Base-by-base conservation (phyloP, 1,284 basidiomycete species). In the Tilletia caries region DNA sequence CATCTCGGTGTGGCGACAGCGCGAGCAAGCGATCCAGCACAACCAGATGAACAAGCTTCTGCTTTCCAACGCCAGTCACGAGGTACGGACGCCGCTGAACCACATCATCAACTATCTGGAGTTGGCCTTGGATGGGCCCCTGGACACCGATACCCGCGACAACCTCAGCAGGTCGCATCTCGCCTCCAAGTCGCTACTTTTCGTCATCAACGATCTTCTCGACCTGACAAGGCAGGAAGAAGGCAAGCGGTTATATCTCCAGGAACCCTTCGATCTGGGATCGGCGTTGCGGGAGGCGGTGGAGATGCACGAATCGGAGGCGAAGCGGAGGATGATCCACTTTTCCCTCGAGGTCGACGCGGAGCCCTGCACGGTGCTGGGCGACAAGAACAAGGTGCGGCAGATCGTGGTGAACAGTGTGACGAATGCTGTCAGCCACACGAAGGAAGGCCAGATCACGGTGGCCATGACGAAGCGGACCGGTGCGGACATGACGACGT, bases 1-100 rank as follows among this genome's bases (percentile, higher is more conserved):
- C 84, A 91, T 92, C 74, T 90, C 91, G 80, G 92, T 93, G 2
- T 94, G 92, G 92, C 85, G 92, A 74, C 90, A 93, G 81, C 92
- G 92, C 79, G 91, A 93, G 83, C 88, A 86, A 52, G 91, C 91
- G 18, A 83, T 92, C 73, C 89, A 89, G 80, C 88, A 88, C 15
- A 93, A 89, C 65, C 91, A 91, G 81, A 85, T 94, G 66, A 92
- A 92, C 20, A 90, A 90, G 67, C 85, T 94, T 2, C 79, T 95
- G 60, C 84, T 94, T 20, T 91, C 91, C n/a, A 94, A 95, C 83
- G 92, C 92, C 5, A 91, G 89, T 74, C 92, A 94, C 82, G 92
- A 93, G 86, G 91, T 91, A 87, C 80, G 79, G 5, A 80, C 79
- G 33, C 79, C 79, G 62, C 76, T 80, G 66, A 79, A 80, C 54